phyloP scores from a whole-genome alignment of 176 grass and related monocot genomes.

The Chloris gayana region DNA sequence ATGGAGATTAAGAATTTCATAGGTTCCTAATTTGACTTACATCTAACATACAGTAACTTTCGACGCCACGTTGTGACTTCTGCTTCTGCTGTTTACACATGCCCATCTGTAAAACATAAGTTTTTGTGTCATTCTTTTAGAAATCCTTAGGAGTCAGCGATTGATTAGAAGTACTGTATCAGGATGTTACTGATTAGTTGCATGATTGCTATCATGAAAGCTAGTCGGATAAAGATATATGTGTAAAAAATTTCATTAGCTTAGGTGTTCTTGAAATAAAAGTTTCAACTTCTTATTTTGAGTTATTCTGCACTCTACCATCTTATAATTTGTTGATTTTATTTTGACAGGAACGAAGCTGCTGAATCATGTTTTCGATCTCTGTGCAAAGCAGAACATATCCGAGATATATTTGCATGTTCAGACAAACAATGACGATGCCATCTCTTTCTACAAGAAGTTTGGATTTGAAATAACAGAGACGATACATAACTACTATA shows the following conservation, averaged over 20 bases:
- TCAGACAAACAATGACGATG: slow-evolving; percentile 95
- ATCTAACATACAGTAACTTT: slow-evolving; percentile 2
- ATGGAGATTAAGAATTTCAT: slow-evolving; percentile 13
- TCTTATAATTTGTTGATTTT: slow-evolving; percentile 26
- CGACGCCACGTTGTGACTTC: not conserved
- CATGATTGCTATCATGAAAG: slow-evolving; percentile 17
- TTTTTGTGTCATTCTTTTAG: not conserved
- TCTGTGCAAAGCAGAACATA: slow-evolving; percentile 82
- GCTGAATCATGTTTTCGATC: slow-evolving; percentile 78
- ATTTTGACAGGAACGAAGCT: slow-evolving; percentile 76
- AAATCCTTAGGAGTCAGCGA: not conserved
- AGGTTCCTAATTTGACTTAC: not conserved
- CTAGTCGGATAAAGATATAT: not conserved
- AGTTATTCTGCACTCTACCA: not conserved
- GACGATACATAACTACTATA: slow-evolving; percentile 93
- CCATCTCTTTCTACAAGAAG: slow-evolving; percentile 93
- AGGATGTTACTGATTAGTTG: not conserved
- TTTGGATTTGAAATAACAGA: slow-evolving; percentile 97
- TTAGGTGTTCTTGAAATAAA: not conserved
- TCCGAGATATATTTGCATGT: slow-evolving; percentile 92
- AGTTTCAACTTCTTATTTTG: not conserved
- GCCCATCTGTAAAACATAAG: not conserved
- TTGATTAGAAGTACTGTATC: slow-evolving; percentile 2
- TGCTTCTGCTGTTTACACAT: slow-evolving; percentile 8
- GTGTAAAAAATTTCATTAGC: not conserved